Evolutionary conservation across 129 eudicot genomes (phyloP), one percentile per base, ranked within the genome.

Genomic region (Pulicaria dysenterica): DNA sequence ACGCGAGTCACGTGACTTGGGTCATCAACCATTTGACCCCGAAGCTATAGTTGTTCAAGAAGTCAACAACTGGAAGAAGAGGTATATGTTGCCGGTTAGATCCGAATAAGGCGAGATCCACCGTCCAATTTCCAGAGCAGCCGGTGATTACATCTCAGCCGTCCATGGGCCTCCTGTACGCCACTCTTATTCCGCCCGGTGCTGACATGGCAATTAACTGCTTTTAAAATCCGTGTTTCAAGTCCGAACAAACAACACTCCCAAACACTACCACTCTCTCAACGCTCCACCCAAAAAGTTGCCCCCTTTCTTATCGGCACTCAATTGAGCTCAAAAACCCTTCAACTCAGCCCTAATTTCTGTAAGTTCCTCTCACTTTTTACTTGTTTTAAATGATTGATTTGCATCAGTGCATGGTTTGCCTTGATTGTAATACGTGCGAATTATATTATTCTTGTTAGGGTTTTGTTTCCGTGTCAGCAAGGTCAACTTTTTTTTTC

Each of bases 211-310:
- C 65, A 57, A 68, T 77, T 60, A 78, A 78, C 67, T 78, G 58
- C 66, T 70, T 62, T 70, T 78, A 62, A 70, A 78, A 50, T 44
- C 77, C 77, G 66, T 43, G 37, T 78, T 70, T 70, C 77, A 78
- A 78, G 77, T 78, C 82, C 82, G 82, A 77, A 38, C 56, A 72
- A 42, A 17, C 76, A 42, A 17, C 76, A 34, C 39, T 24, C 31
- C 31, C 31, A 24, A 24, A 70, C 73, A 64, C 80, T 43, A 58
- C 42, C 41, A 15, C 80, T 24, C 31, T 24, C 31, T 24, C 31
- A 24, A 16, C 73, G 9, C 43, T 14, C 14, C 24, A 45, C 38
- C 48, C 45, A 17, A 24, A 34, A 42, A 59, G 14, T 50, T 77
- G 4, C 56, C 81, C 71, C 72, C 71, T 50, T 69, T 77, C 67